A percentile compares a stretch with the other conserved stretches of the same genome.
These are phyloP conservation scores for Cocos nucifera DNA, from an alignment of 176 grass and related monocot genomes.

Conservation along the genomic window DNA sequence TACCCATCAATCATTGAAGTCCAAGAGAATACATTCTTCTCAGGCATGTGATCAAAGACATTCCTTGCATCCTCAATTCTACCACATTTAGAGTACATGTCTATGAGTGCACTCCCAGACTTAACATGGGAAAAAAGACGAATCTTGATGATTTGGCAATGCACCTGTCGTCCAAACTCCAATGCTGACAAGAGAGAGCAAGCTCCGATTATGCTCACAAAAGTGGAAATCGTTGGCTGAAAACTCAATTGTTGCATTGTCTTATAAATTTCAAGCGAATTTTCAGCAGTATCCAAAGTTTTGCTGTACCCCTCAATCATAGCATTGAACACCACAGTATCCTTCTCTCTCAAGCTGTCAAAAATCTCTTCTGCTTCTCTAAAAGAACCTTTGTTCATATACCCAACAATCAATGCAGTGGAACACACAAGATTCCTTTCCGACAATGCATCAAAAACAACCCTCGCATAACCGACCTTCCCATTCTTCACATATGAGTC, in stretches of 20 bases:
- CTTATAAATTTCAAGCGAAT: slow-evolving; percentile 56
- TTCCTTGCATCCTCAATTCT: slow-evolving; percentile 41
- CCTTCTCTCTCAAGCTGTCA: slow-evolving; percentile 31
- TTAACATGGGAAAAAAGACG: slow-evolving; percentile 38
- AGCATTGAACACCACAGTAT: slow-evolving; percentile 58
- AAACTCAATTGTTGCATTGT: slow-evolving; percentile 37
- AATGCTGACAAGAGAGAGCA: slow-evolving; percentile 50
- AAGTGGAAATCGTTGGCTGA: slow-evolving; percentile 43
- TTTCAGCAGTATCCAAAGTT: slow-evolving; percentile 30
- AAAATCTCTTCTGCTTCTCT: slow-evolving; percentile 49
- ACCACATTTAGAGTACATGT: slow-evolving; percentile 87
- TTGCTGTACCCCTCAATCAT: slow-evolving; percentile 72
- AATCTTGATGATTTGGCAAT: slow-evolving; percentile 55
- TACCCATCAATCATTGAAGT: slow-evolving; percentile 90
- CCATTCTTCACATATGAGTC: slow-evolving; percentile 73
- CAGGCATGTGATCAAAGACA: slow-evolving; percentile 46
- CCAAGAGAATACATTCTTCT: slow-evolving; percentile 71
- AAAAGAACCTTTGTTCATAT: slow-evolving; percentile 45
- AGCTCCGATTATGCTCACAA: slow-evolving; percentile 62
- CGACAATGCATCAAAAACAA: slow-evolving; percentile 29
- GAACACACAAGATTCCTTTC: slow-evolving; percentile 51
- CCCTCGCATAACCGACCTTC: slow-evolving; percentile 34
- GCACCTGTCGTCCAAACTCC: slow-evolving; percentile 66
- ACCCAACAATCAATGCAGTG: slow-evolving; percentile 71
- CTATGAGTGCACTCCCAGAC: slow-evolving; percentile 54